Conservation (phyloP, 257 asterid species). For the Solanum etuberosum region DNA sequence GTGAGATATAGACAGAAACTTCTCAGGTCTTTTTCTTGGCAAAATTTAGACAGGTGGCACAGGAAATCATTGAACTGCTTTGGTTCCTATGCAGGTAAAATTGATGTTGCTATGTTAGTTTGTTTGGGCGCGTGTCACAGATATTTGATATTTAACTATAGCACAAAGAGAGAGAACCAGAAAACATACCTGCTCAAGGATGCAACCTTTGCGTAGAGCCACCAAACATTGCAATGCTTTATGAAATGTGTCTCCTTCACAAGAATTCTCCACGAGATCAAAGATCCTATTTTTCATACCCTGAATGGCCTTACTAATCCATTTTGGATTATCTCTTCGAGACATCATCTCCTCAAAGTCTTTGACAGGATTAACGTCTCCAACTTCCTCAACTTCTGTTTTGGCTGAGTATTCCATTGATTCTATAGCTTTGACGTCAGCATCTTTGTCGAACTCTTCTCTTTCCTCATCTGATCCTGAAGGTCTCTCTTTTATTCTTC, state of each 20-base stretch:
- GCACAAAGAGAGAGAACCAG: neutral
- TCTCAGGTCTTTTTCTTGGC: slow-evolving; percentile 39
- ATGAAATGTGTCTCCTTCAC: slow-evolving; percentile 42
- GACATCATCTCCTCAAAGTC: slow-evolving; percentile 87
- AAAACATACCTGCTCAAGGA: slow-evolving; percentile 60
- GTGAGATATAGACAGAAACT: slow-evolving; percentile 40
- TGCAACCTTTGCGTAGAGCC: slow-evolving; percentile 85
- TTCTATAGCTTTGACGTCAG: slow-evolving; percentile 45
- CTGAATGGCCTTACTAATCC: slow-evolving; percentile 70
- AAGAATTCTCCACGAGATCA: slow-evolving; percentile 56
- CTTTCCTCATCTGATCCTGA: slow-evolving; percentile 61
- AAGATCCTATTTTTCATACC: slow-evolving; percentile 56
- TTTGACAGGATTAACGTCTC: slow-evolving; percentile 58
- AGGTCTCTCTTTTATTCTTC: slow-evolving; percentile 62
- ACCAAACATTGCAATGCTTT: slow-evolving; percentile 59
- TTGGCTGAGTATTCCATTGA: slow-evolving; percentile 35
- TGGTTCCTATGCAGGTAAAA: slow-evolving; percentile 49
- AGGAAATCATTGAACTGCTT: slow-evolving; percentile 73
- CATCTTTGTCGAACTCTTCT: slow-evolving; percentile 16
- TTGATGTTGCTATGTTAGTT: neutral
- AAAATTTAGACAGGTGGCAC: slow-evolving; percentile 36
- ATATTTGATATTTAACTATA: neutral
- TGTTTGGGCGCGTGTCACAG: neutral
- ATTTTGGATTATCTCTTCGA: slow-evolving; percentile 73
- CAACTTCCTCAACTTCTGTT: slow-evolving; percentile 51